Evolutionary conservation across 208 protist genomes (phyloP), one percentile per base, ranked within the genome.

Genomic region (Leishmania lainsoni): DNA sequence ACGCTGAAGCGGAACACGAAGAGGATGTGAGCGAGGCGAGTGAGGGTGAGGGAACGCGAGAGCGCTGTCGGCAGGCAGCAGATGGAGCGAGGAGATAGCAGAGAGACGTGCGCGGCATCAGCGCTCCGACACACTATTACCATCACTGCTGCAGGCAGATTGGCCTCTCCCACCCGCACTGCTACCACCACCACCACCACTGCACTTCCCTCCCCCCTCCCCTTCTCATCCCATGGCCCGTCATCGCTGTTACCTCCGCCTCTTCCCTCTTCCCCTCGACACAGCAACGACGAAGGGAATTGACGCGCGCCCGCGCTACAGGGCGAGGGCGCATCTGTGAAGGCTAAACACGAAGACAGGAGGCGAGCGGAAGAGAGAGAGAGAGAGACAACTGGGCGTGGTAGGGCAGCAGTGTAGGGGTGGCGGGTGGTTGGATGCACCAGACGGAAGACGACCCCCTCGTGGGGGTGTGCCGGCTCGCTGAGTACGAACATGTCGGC

Each of bases 1-100:
- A 59, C 74, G 12, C 80, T 95, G 35, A 79, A 83, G 51, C 83
- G 83, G 54, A 92, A 86, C 74, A 86, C 89, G 52, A 85, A 87
- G 73, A 83, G 77, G 35, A 89, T 91, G 81, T 93, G 86, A 70
- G 42, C 29, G 12, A 42, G 14, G 16, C 29, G 20, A 17, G 42
- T 45, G 42, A 45, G 42, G 42, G 42, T 45, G 42, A 45, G 42
- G 42, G 42, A 45, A 45, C 42, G 42, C 42, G 42, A 65, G 59
- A 65, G 16, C 8, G 59, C 8, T n/a, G 26, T 17, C 63, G n/a
- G 26, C 35, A 16, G 10, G 32, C 10, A 35, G 63, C 63, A 5
- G 32, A 12, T 8, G 69, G 20, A 6, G 69, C n/a, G 42, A 29
- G 48, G 35, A 26, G 35, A 39, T 29, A 45, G n/a, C 6, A n/a